Conservation (phyloP, 2,329 filamentous ascomycete genomes). For the Fusarium sp. region DNA sequence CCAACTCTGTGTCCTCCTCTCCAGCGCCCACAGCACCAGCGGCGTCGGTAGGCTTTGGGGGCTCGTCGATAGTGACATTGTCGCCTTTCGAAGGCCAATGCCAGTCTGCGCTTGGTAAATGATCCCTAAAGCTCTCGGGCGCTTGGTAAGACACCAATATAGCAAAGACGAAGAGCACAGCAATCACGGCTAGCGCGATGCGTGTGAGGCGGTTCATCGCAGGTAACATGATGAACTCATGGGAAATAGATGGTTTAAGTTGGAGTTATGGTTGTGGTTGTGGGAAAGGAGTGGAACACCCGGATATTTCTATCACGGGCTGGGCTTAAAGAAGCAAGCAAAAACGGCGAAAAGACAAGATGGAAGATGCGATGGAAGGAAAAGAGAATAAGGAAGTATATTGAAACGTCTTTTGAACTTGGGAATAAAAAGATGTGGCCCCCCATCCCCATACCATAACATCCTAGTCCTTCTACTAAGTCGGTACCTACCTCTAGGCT, state of each 20-base stretch:
- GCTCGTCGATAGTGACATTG: slow-evolving; percentile 10
- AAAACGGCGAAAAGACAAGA: neutral
- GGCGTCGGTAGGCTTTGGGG: slow-evolving; percentile 17
- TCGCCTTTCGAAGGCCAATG: slow-evolving; percentile 31
- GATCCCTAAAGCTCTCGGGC: slow-evolving; percentile 27
- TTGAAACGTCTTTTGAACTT: slow-evolving; percentile 12
- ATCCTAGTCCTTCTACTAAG: neutral
- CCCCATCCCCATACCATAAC: slow-evolving; percentile 1
- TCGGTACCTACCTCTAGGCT: neutral
- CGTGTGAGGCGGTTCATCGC: slow-evolving; percentile 34
- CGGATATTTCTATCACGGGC: slow-evolving; percentile 26
- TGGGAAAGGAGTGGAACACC: slow-evolving; percentile 29
- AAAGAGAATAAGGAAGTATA: slow-evolving; percentile 7
- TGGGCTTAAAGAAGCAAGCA: neutral
- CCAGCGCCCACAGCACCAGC: slow-evolving; percentile 21
- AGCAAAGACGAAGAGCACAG: slow-evolving; percentile 32
- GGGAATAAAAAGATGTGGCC: slow-evolving; percentile 25
- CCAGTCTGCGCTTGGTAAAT: slow-evolving; percentile 31
- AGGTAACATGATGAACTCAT: slow-evolving; percentile 33
- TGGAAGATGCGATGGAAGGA: slow-evolving; percentile 5
- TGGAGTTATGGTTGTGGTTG: neutral
- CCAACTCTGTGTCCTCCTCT: slow-evolving; percentile 24
- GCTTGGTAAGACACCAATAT: slow-evolving; percentile 34
- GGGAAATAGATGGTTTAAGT: neutral
- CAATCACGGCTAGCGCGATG: slow-evolving; percentile 40